phyloP scores from a whole-genome alignment of 2,329 filamentous ascomycete species.

The Blumeria graminis region DNA sequence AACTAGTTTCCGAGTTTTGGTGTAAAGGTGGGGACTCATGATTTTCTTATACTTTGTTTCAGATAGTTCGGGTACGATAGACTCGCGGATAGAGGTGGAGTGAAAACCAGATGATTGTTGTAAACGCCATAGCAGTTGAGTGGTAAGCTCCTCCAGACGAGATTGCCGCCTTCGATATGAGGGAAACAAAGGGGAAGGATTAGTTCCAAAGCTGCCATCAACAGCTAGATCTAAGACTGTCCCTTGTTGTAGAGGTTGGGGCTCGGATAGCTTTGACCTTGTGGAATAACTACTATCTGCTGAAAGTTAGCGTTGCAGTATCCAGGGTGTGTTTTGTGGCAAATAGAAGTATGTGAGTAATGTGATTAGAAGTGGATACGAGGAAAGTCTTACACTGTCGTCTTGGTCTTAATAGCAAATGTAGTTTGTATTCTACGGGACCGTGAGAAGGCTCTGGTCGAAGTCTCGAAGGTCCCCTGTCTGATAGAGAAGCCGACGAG shows the following conservation, averaged over 20 bases:
- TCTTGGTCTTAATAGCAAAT: conserved; percentile 59
- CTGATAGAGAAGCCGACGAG: conserved; percentile 24
- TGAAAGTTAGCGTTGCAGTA: neutral
- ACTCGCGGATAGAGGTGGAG: conserved; percentile 49
- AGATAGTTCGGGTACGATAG: conserved; percentile 52
- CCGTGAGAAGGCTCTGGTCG: conserved; percentile 84
- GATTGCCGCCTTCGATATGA: conserved; percentile 50
- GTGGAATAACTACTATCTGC: conserved; percentile 43
- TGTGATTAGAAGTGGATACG: neutral
- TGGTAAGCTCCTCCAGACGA: conserved; percentile 74
- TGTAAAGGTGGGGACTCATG: conserved; percentile 21
- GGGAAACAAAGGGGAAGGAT: conserved; percentile 5
- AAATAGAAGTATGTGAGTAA: neutral
- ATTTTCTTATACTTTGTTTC: conserved; percentile 21
- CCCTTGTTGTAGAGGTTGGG: conserved; percentile 2
- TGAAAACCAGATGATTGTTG: conserved; percentile 90
- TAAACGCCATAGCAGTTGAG: conserved; percentile 79
- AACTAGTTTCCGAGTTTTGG: conserved; percentile 32
- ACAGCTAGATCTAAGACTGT: neutral
- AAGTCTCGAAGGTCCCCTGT: conserved; percentile 48
- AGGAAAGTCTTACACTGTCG: conserved; percentile 25
- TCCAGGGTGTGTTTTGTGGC: neutral
- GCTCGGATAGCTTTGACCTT: conserved; percentile 20
- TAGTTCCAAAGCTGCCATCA: conserved; percentile 3
- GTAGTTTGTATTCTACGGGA: conserved; percentile 89